Percentiles rank a stretch among this genome's conserved stretches.
These are phyloP conservation scores for Amanita exitialis DNA, from an alignment of 768 basidiomycete genomes.

Conservation along the genomic window DNA sequence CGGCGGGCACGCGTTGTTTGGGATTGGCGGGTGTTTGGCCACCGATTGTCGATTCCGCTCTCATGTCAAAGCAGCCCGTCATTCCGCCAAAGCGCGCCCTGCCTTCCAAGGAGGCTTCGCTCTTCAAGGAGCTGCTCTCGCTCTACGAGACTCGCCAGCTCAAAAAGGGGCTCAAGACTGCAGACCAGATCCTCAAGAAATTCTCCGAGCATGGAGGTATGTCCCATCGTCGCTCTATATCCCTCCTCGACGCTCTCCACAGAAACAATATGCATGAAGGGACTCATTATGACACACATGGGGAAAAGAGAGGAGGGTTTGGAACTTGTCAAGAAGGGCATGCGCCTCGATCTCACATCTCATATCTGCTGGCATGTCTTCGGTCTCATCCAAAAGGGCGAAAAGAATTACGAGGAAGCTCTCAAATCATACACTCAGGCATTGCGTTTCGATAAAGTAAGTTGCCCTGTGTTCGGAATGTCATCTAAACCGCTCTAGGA, in stretches of 20 bases:
- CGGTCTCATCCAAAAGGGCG: constrained; percentile 88
- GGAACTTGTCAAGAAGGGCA: constrained; percentile 77
- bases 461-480: constrained; percentile 13
- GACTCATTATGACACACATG: constrained; percentile 75
- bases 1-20: constrained; percentile 32
- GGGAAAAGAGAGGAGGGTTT: constrained; percentile 74
- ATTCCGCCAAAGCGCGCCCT: constrained; percentile 44
- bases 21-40: constrained; percentile 9
- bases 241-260: constrained; percentile 6
- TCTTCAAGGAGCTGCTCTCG: constrained; percentile 81
- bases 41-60: constrained; percentile 2
- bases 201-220: constrained; percentile 91
- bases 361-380: constrained; percentile 99
- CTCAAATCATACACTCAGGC: constrained; percentile 89
- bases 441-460: constrained; percentile 79
- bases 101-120: constrained; percentile 71
- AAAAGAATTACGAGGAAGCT: constrained; percentile 93
- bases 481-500: constrained; percentile 42
- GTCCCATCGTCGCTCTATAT: background rate
- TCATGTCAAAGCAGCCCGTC: constrained; percentile 27
- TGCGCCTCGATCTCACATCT: constrained; percentile 70
- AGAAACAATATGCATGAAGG: constrained; percentile 98
- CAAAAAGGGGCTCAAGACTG: constrained; percentile 82
- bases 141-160: constrained; percentile 86
- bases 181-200: constrained; percentile 92